These are phyloP conservation scores for Gossypium raimondii DNA, from an alignment of 345 rosid genomes.

Conservation along the genomic window DNA sequence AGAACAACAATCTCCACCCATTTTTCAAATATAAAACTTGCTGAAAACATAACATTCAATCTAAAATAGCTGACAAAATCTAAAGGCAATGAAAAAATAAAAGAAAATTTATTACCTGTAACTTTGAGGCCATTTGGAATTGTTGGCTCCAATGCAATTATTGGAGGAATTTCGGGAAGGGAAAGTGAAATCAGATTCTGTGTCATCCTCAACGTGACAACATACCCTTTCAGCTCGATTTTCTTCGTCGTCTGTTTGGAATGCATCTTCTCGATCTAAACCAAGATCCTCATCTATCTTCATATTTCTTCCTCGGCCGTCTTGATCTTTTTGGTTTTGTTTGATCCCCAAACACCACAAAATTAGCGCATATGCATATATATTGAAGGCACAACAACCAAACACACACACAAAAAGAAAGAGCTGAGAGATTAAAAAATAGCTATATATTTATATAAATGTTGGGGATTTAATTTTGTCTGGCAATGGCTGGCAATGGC, in stretches of 20 bases:
- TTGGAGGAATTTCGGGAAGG: constrained; percentile 18
- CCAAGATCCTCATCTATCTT: constrained; percentile 24
- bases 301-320: background rate
- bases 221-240: constrained; percentile 47
- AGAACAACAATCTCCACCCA: too few species aligned
- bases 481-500: background rate
- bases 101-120: background rate
- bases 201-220: constrained; percentile 31
- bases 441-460: too few species aligned
- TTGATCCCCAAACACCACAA: background rate
- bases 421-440: too few species aligned
- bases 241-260: constrained; percentile 52
- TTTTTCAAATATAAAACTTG: too few species aligned
- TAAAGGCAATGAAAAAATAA: too few species aligned
- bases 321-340: background rate
- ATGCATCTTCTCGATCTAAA: constrained; percentile 55
- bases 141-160: background rate
- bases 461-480: too few species aligned
- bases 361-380: background rate
- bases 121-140: constrained; percentile 6
- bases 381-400: background rate
- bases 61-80: too few species aligned
- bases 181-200: constrained; percentile 29
- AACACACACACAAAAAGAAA: background rate
- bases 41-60: too few species aligned